Evolutionary conservation across 2,329 filamentous ascomycete species (phyloP), one percentile per base, ranked within the genome.

Genomic region (Berkeleyomyces basicola): DNA sequence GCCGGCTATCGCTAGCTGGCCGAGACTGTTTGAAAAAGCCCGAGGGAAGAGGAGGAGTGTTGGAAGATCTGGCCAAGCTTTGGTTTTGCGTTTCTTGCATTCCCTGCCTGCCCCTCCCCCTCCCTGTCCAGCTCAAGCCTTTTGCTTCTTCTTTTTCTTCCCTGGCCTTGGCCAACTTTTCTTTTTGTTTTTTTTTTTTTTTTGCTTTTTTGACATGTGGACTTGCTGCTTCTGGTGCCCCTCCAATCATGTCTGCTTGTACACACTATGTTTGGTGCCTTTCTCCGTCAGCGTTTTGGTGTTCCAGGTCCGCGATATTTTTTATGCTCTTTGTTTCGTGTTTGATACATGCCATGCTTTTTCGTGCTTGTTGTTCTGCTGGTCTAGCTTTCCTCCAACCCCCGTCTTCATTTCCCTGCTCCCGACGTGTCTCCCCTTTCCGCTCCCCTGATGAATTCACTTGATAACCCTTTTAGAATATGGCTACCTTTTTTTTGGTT

Each of bases 1-100:
- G 72, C 76, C 51, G 75, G 75, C 49, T 69, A 70, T 53, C 71
- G 74, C 64, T 70, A 68, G 61, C 39, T 46, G 43, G 31, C n/a
- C 16, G 23, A 23, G 31, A 7, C 31, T 14, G 49, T 9, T 53
- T 53, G 14, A 33, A 53, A 53, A 53, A 31, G 14, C 37, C 10
- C 23, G 33, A 53, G 16, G 7, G 11, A 14, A 23, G 31, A 23
- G 49, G 37, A 9, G 47, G 47, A 31, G 9, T 44, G 7, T 59
- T 44, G 23, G 33, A 36, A 44, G 59, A 51, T 40, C n/a, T 61
- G 31, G 55, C 55, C 23, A 23, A 23, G 23, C 23, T 60, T 42
- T 47, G 61, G 55, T 58, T 11, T 61, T 61, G 37, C 14, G 10
- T 59, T 61, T 51, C 36, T 61, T 46, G 4, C n/a, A 14, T 57